Conservation (phyloP, 306 rosid species). For the Lupinus albus region DNA sequence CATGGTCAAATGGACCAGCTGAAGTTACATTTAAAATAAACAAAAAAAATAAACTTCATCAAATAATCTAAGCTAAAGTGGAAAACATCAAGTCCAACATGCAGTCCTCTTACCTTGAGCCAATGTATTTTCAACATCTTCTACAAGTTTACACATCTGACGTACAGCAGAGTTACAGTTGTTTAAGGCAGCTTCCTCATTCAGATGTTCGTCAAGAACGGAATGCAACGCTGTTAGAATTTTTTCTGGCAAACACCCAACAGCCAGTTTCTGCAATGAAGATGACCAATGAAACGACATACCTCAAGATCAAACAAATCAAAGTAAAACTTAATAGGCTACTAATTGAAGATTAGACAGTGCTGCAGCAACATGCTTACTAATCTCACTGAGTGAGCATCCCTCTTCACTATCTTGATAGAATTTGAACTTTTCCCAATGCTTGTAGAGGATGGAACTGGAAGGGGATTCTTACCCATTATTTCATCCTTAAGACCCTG, state of each 20-base stretch:
- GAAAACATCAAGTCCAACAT: slow-evolving; percentile 28
- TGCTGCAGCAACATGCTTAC: slow-evolving; percentile 59
- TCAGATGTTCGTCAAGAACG: slow-evolving; percentile 72
- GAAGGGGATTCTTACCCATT: slow-evolving; percentile 68
- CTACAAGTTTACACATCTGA: slow-evolving; percentile 57
- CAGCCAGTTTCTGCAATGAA: slow-evolving; percentile 80
- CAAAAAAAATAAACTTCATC: background rate
- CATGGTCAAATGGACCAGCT: slow-evolving; percentile 9
- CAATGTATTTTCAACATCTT: slow-evolving; percentile 60
- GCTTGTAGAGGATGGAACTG: slow-evolving; percentile 49
- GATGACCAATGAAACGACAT: slow-evolving; percentile 42
- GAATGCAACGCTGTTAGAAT: slow-evolving; percentile 79
- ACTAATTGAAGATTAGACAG: slow-evolving; percentile 32
- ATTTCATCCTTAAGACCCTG: slow-evolving; percentile 91
- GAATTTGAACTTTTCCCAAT: slow-evolving; percentile 76
- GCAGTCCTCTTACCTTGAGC: slow-evolving; percentile 66
- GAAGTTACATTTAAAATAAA: background rate
- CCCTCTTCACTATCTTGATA: slow-evolving; percentile 89
- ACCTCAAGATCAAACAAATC: slow-evolving; percentile 40
- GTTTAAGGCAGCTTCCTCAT: slow-evolving; percentile 71
- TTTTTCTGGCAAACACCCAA: slow-evolving; percentile 85
- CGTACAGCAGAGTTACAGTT: slow-evolving; percentile 60
- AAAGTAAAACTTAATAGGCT: slow-evolving; percentile 31
- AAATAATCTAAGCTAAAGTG: slow-evolving; percentile 13
- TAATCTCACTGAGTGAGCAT: slow-evolving; percentile 81